These are phyloP conservation scores for Acanthamoeba rhysodes DNA, from an alignment of 208 protist genomes.

Conservation along the genomic window DNA sequence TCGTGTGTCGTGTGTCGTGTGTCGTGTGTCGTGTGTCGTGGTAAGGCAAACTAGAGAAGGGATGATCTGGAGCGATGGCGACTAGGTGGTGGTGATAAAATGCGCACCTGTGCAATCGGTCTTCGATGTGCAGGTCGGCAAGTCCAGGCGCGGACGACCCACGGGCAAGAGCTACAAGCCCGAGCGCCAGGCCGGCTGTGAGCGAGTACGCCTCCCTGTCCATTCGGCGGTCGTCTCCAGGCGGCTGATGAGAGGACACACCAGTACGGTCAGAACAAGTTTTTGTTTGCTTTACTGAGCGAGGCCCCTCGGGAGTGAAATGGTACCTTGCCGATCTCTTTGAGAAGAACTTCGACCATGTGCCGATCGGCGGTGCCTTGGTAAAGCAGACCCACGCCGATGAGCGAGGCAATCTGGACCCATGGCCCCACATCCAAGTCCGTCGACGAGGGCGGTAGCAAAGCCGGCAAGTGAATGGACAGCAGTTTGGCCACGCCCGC, in stretches of 20 bases:
- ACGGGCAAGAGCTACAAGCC: constrained; percentile 83
- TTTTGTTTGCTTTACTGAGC: too few relatives aligned
- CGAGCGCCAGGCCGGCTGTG: constrained; percentile 87
- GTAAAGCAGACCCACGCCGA: constrained; percentile 93
- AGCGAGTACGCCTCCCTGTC: constrained; percentile 85
- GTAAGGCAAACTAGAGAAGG: neutral
- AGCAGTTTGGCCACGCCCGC: constrained; percentile 88
- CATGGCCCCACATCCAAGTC: constrained; percentile 87
- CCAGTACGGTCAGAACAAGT: neutral
- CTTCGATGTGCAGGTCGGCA: constrained; percentile 84
- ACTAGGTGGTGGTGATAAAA: neutral
- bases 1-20: neutral
- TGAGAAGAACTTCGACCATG: constrained; percentile 90
- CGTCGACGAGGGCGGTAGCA: constrained; percentile 84
- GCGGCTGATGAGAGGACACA: neutral
- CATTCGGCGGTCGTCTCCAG: constrained; percentile 78
- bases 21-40: neutral
- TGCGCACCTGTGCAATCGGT: constrained; percentile 79
- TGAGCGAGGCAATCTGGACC: constrained; percentile 89
- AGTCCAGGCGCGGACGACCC: constrained; percentile 81
- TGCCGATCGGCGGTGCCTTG: constrained; percentile 84
- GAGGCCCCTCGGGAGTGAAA: neutral
- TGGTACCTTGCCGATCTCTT: constrained; percentile 85
- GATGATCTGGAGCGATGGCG: neutral
- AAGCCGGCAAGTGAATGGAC: constrained; percentile 89